These are phyloP conservation scores for Adansonia digitata DNA, from an alignment of 345 rosid species.

Conservation along the genomic window DNA sequence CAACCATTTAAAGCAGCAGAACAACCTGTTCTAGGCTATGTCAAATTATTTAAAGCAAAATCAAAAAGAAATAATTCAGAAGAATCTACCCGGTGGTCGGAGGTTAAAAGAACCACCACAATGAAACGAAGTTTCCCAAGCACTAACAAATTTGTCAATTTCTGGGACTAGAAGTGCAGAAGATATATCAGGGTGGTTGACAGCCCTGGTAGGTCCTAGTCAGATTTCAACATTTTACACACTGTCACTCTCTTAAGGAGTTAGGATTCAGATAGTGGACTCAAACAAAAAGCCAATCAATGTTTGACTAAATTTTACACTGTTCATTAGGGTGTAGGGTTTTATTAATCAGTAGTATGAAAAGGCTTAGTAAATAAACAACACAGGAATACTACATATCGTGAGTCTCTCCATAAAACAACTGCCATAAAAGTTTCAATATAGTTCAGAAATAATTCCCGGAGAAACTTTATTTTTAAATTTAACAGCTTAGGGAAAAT, in stretches of 20 bases:
- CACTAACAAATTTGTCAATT: not conserved
- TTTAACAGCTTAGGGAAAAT: not conserved
- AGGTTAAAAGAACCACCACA: not conserved
- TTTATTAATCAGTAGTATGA: not conserved
- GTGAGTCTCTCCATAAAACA: not conserved
- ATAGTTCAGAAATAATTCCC: not conserved
- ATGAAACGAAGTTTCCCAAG: not conserved
- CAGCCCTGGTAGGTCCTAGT: not conserved
- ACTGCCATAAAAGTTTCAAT: not conserved
- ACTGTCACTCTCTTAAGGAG: not conserved
- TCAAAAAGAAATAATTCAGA: not conserved
- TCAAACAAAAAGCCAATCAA: constrained; percentile 1
- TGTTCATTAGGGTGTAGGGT: not conserved
- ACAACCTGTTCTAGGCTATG: not conserved
- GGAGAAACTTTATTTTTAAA: not conserved
- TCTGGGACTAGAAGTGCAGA: not conserved
- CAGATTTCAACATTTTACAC: not conserved
- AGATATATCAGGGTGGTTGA: not conserved
- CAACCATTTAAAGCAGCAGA: not conserved
- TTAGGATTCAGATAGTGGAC: not conserved
- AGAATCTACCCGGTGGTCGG: not conserved
- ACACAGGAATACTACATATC: not conserved
- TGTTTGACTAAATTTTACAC: not conserved
- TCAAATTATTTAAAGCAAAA: not conserved
- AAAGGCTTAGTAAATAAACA: not conserved